Evolutionary conservation across 208 protist species (phyloP).

Genomic region (Leishmania major): DNA sequence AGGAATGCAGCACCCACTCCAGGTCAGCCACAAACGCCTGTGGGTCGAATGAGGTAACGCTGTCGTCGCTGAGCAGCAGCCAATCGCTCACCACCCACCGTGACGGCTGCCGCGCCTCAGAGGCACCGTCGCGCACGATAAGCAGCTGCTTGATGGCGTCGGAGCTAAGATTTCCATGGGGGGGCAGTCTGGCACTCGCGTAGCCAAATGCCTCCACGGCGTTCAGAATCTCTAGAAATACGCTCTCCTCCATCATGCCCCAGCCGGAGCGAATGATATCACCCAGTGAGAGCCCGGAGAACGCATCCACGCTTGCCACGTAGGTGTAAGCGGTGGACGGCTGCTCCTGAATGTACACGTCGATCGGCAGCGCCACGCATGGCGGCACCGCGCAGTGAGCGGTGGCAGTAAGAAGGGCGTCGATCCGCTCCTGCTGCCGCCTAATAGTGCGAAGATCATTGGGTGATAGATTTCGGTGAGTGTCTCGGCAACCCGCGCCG

Average conservation of each 20-base stretch:
- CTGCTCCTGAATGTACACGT: slow-evolving; percentile 69
- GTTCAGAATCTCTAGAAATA: slow-evolving; percentile 69
- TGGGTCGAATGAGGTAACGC: slow-evolving; percentile 14
- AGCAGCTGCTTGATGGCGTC: slow-evolving; percentile 72
- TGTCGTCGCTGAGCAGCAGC: slow-evolving; percentile 48
- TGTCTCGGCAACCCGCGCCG: not conserved
- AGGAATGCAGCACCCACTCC: slow-evolving; percentile 81
- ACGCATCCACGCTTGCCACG: slow-evolving; percentile 69
- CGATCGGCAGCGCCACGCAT: slow-evolving; percentile 62
- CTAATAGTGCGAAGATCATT: slow-evolving; percentile 5
- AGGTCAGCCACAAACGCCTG: slow-evolving; percentile 55
- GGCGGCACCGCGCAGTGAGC: slow-evolving; percentile 22
- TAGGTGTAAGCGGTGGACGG: slow-evolving; percentile 46
- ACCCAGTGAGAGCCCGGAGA: slow-evolving; percentile 73
- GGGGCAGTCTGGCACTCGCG: slow-evolving; percentile 45
- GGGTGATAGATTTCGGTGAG: slow-evolving; percentile 8
- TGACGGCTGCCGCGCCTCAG: slow-evolving; percentile 53
- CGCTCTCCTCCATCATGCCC: slow-evolving; percentile 67
- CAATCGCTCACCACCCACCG: slow-evolving; percentile 89
- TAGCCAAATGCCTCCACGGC: slow-evolving; percentile 68
- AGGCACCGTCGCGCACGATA: slow-evolving; percentile 62
- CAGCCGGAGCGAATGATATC: slow-evolving; percentile 86
- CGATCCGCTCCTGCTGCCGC: slow-evolving; percentile 50
- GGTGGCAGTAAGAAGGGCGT: slow-evolving; percentile 49
- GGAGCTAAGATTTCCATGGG: slow-evolving; percentile 76